Percentiles rank a stretch among this genome's conserved stretches.
Evolutionary conservation across 768 basidiomycete species (phyloP).

Genomic region (Clitopilus hobsonii): DNA sequence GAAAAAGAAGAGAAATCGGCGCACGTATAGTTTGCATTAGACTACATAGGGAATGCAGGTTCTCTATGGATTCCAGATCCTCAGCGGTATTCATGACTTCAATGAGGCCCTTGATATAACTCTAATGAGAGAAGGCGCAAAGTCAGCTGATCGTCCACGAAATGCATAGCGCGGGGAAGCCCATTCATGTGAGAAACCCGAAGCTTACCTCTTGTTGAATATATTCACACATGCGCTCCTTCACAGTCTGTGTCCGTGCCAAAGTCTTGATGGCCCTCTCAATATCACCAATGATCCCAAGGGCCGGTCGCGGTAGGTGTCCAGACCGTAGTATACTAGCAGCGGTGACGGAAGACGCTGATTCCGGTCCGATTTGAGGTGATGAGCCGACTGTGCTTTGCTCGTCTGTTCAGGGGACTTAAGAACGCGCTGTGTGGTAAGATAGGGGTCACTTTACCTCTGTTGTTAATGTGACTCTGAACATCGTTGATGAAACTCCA

Average conservation of each 20-base stretch:
- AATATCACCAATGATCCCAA: slow-evolving; percentile 76
- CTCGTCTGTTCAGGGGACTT: slow-evolving; percentile 34
- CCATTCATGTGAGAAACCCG: too few relatives aligned
- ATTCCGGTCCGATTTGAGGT: slow-evolving; percentile 52
- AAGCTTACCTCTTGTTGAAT: slow-evolving; percentile 81
- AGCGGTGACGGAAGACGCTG: slow-evolving; percentile 48
- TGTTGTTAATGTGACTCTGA: slow-evolving; percentile 72
- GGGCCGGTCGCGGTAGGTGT: slow-evolving; percentile 68
- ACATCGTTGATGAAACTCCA: slow-evolving; percentile 97
- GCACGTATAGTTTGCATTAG: slow-evolving; percentile 93
- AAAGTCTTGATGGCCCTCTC: slow-evolving; percentile 75
- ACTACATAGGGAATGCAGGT: slow-evolving; percentile 85
- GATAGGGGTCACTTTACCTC: slow-evolving; percentile 38
- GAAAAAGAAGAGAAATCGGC: slow-evolving; percentile 9
- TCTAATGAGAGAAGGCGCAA: slow-evolving; percentile 37
- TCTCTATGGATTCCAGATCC: slow-evolving; percentile 87
- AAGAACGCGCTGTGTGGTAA: slow-evolving; percentile 4
- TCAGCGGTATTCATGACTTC: slow-evolving; percentile 85
- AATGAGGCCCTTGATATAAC: slow-evolving; percentile 85
- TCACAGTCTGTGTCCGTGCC: slow-evolving; percentile 63
- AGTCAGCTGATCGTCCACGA: slow-evolving; percentile 21
- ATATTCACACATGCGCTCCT: slow-evolving; percentile 86
- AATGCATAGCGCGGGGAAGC: too few relatives aligned
- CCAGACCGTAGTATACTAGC: slow-evolving; percentile 66
- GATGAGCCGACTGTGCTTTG: slow-evolving; percentile 51